phyloP scores from a whole-genome alignment of 805 yeast genomes.

The Brettanomyces anomalus region DNA sequence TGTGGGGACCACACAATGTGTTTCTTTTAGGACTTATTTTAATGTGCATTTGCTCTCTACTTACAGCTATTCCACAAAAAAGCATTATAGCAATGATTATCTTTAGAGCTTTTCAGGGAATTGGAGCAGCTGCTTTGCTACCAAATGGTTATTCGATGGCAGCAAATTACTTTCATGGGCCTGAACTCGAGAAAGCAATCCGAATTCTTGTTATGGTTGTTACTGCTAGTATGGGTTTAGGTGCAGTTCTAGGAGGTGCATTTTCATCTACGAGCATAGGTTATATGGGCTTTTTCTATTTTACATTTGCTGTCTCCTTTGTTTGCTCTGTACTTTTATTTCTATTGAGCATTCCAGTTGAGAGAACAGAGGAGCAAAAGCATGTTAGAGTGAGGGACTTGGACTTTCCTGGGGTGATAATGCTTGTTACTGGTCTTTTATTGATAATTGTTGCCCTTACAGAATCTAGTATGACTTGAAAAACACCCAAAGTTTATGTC shows the following conservation, averaged over 20 bases:
- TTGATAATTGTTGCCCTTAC: constrained; percentile 35
- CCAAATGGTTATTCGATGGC: constrained; percentile 22
- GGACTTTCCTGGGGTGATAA: constrained; percentile 28
- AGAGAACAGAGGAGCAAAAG: constrained; percentile 19
- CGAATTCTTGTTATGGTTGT: constrained; percentile 10
- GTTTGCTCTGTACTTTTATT: constrained; percentile 13
- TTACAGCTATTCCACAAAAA: constrained; percentile 26
- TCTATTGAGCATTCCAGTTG: constrained; percentile 21
- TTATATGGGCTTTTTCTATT: constrained; percentile 30
- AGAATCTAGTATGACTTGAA: constrained; percentile 37
- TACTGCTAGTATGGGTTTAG: constrained; percentile 29
- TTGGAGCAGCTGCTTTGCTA: constrained; percentile 32
- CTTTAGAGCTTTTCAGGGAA: constrained; percentile 37
- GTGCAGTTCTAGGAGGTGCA: constrained; percentile 36
- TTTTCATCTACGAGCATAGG: constrained; percentile 29
- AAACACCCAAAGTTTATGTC: constrained; percentile 30
- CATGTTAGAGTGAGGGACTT: constrained; percentile 17
- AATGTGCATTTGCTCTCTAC: constrained; percentile 19
- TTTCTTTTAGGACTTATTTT: constrained; percentile 16
- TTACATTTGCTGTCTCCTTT: constrained; percentile 25
- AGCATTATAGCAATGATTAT: constrained; percentile 29
- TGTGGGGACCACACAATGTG: constrained; percentile 29
- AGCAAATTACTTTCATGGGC: constrained; percentile 17
- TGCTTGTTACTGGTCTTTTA: constrained; percentile 27
- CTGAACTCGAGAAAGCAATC: constrained; percentile 10